Evolutionary conservation across 2,329 filamentous ascomycete species (phyloP).

Genomic region (Fusarium neocosmosporiellum): DNA sequence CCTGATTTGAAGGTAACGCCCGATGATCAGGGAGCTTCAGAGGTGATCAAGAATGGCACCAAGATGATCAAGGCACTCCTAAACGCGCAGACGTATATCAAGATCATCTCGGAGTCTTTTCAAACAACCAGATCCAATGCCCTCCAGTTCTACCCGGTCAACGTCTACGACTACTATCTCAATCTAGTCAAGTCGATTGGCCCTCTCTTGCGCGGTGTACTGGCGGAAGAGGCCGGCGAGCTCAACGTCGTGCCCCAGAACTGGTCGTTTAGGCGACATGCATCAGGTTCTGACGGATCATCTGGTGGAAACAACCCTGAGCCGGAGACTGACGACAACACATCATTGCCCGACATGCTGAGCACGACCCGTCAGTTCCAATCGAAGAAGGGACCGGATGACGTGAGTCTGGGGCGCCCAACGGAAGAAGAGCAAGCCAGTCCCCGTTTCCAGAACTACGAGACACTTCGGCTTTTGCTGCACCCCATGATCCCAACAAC

Average conservation of each 20-base stretch:
- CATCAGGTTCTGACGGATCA: constrained; percentile 38
- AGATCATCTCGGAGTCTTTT: constrained; percentile 80
- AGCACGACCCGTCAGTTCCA: constrained; percentile 43
- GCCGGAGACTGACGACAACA: constrained; percentile 43
- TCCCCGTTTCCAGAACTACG: constrained; percentile 76
- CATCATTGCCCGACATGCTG: constrained; percentile 49
- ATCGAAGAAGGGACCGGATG: constrained; percentile 36
- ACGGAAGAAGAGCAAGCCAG: constrained; percentile 57
- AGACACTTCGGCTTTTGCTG: constrained; percentile 79
- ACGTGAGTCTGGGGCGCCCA: constrained; percentile 43
- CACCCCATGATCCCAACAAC: constrained; percentile 82
- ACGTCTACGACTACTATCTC: constrained; percentile 86
- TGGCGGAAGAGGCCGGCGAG: constrained; percentile 86
- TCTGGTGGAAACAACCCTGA: constrained; percentile 32
- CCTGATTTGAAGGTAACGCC: constrained; percentile 52
- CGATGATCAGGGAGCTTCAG: constrained; percentile 48
- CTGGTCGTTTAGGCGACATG: constrained; percentile 61
- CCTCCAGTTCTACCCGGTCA: constrained; percentile 78
- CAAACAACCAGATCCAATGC: constrained; percentile 72
- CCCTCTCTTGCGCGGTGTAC: constrained; percentile 79
- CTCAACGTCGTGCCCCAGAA: constrained; percentile 78
- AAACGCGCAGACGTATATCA: constrained; percentile 79
- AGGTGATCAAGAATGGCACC: constrained; percentile 74
- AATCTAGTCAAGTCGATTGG: constrained; percentile 80
- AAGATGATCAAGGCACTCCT: constrained; percentile 81